Base-by-base conservation (phyloP, 768 basidiomycete genomes). In the Cystobasidium ongulense region DNA sequence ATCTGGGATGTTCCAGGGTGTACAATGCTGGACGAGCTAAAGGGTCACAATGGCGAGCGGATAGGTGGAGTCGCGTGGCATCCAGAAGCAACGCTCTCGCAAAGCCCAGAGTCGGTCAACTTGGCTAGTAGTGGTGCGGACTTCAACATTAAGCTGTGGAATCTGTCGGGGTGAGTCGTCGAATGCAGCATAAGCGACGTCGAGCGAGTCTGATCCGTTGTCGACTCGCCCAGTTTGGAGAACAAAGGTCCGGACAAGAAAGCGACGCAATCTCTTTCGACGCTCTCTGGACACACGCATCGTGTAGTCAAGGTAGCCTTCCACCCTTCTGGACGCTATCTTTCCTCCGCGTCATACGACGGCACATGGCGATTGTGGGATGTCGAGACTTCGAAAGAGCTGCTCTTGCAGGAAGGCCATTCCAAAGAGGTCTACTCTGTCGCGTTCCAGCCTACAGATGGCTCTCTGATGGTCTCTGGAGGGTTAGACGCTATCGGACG, bases 281-380 rank as follows among this genome's bases (percentile, higher is more conserved):
- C 88, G 1, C 83, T 99, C 80, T 86, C 88, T 81, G 96, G 96
- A 0, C 96, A 98, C 80, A 86, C 88, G 79, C 89, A 88, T 73
- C 89, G 96, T 25, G 88, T 99, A 1, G 94, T 92, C 80, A 87
- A 96, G 18, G 89, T 97, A 25, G 91, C 90, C 0, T 99, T 98
- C 82, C 96, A 99, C 81, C 94, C 96, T 1, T 95, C 92, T 0
- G 96, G 96, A 0, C 83, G 89, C 54, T 98, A 94, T 80, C 86
- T 96, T 33, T 94, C 90, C 1, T 94, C 92, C 75, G 94, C 96
- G 0, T 92, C 91, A 76, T 98, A 94, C 78, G 96, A 99, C 81
- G 95, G 91, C 18, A 91, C 95, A 31, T 99, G 96, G 96, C 84
- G 96, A 53, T 81, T 98, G 65, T 99, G 96, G 96, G 95, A 99